Base-by-base conservation (phyloP, 225 moss, liverwort and hornwort species). In the Marchantia paleacea region DNA sequence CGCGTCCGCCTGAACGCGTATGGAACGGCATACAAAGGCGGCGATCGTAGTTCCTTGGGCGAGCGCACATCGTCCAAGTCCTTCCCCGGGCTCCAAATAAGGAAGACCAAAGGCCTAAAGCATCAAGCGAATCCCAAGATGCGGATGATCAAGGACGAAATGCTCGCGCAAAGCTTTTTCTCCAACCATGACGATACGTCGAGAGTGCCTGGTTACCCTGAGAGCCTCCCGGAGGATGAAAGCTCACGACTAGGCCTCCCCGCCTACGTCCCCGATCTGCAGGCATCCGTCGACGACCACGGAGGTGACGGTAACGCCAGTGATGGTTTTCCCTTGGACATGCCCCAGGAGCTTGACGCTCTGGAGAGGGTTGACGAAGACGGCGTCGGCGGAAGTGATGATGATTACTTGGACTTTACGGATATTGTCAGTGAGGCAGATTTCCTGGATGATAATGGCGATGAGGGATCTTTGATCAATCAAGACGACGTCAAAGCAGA, bases 1-100 rank as follows among this genome's bases (percentile, higher is more conserved):
- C 86, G 97, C 0, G 82, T 91, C 29, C 92, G 93, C 4, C 85
- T 97, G 39, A 64, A 87, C 19, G 67, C 89, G 0, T 82, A 85
- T 73, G 91, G 94, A 2, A 76, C 76, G 3, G 90, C 90, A 0
- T 84, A 80, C 86, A 94, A 88, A 63, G 66, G 75, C 12, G 75
- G 80, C 14, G 75, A 78, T 24, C 82, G 82, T 3, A 61, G 49
- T 25, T 61, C 54, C 52, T n/a, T n/a, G n/a, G n/a, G n/a, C 25
- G n/a, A 64, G 64, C 64, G 64, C n/a, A 11, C 63, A 24, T 48
- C 62, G 16, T 13, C 12, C 13, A 64, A 78, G 65, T 19, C 18
- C 15, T 20, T 48, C 8, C 47, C 11, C 22, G 61, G 77, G 6
- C 24, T 61, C 13, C 49, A 65, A 12, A 48, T 10, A 6, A 61